Evolutionary conservation across 2,329 filamentous ascomycete species (phyloP).

Genomic region (Stagonosporopsis vannaccii): DNA sequence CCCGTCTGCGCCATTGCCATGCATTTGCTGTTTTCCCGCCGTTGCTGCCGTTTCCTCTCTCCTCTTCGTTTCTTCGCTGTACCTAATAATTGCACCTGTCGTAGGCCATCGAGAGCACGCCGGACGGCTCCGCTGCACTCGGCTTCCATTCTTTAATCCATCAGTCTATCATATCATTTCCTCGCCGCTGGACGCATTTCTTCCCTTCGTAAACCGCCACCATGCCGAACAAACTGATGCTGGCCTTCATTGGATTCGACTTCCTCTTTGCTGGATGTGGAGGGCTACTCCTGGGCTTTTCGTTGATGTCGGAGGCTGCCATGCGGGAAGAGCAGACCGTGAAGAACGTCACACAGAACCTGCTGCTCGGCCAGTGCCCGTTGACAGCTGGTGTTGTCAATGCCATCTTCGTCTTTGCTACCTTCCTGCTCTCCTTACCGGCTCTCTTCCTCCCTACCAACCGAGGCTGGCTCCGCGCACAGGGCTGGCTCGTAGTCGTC

Average conservation of each 20-base stretch:
- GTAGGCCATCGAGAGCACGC: constrained; percentile 46
- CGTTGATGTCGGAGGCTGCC: constrained; percentile 58
- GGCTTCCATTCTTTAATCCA: constrained; percentile 41
- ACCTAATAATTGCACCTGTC: constrained; percentile 41
- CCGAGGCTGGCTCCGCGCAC: constrained; percentile 73
- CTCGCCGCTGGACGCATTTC: constrained; percentile 23
- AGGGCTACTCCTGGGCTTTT: constrained; percentile 60
- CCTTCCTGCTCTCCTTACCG: constrained; percentile 73
- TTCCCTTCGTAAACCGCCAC: constrained; percentile 32
- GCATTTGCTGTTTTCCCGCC: constrained; percentile 33
- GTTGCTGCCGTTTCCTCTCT: constrained; percentile 36
- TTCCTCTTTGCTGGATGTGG: constrained; percentile 61
- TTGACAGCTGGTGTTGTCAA: constrained; percentile 74
- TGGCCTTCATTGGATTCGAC: constrained; percentile 60
- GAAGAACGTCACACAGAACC: constrained; percentile 58
- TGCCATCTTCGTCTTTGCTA: constrained; percentile 72
- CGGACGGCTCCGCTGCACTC: constrained; percentile 48
- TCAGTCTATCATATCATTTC: constrained; percentile 2
- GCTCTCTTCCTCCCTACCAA: constrained; percentile 72
- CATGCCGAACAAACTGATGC: constrained; percentile 62
- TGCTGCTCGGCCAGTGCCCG: constrained; percentile 62
- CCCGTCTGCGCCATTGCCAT: constrained; percentile 34
- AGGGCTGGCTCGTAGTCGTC: constrained; percentile 70
- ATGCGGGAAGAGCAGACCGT: constrained; percentile 53
- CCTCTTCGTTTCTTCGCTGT: constrained; percentile 38